Evolutionary conservation across 164 flowering plant species (phyloP), one percentile per base, ranked within the genome.

Genomic region (Platanus orientalis): DNA sequence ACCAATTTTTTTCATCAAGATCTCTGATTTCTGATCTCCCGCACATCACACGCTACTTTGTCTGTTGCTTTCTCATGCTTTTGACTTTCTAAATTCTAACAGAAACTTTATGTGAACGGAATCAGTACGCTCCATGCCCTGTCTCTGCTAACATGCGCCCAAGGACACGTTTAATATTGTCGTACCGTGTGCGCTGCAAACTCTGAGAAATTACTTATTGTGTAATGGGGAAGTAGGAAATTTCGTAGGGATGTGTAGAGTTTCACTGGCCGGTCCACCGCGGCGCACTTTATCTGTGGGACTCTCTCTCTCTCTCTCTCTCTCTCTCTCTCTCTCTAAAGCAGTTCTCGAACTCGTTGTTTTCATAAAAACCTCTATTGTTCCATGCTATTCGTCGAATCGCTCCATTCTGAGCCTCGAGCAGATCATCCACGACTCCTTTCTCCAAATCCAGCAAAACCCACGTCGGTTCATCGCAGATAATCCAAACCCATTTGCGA

Each of bases 321-420:
- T n/a, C n/a, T n/a, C n/a, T n/a, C n/a, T n/a, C n/a, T n/a, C n/a
- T n/a, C n/a, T n/a, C n/a, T n/a, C n/a, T n/a, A n/a, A n/a, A 28
- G 48, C 2, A 6, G 5, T 7, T 51, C 27, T 64, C 67, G 54
- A 47, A 11, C 53, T 55, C 51, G 60, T 64, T 61, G 54, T 28
- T 61, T 50, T 61, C 50, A 40, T 58, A 58, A 49, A 61, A 61
- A 27, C n/a, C 14, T 34, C 16, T 29, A 54, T 65, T 62, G 4
- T 1, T 45, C 49, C 57, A 53, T 64, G 66, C 72, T 71, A 56
- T 57, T 69, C 68, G 71, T 64, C 69, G 62, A 73, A 61, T 57
- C 74, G 59, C 51, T 69, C 67, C 75, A 74, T 77, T 76, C 62
- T 75, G 60, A 70, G 49, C 68, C 73, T 67, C 72, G 55, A 56